Base-by-base conservation (phyloP, 1,284 basidiomycete species). In the Phellopilus nigrolimitatus region DNA sequence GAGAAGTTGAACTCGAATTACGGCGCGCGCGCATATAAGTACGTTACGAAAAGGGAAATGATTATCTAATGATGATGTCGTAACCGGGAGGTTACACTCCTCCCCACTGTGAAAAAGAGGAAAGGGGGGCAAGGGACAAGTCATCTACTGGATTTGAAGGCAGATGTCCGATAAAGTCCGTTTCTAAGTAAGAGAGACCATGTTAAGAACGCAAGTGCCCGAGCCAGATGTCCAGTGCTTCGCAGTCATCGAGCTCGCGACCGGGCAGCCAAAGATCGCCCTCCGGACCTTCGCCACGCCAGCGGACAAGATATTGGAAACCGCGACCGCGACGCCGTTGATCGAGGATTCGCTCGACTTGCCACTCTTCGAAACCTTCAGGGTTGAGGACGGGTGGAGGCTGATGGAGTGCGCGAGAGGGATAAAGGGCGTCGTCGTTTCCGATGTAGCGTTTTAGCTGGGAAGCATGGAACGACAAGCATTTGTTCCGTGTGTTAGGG, bases 381-480 rank as follows among this genome's bases (percentile, higher is more conserved):
- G n/a, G 7, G 4, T 12, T 53, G 19, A 52, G 4, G 22, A 52
- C 27, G 15, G 49, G 13, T 4, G 17, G 25, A 12, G 52, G 49
- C 10, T 19, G 22, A 13, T 27, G 10, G 28, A 37, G 15, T 7
- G 25, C 19, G 15, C 47, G 25, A 28, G 13, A 10, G 15, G 52
- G 52, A 24, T 43, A 54, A 17, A 34, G 31, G 2, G 22, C 3
- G 13, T 41, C n/a, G 27, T 54, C 49, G 30, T 54, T 54, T 1
- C 36, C 21, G 28, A 31, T 22, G 39, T 21, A 54, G 10, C 3
- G 34, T 54, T 51, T 52, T 17, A 54, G 47, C 22, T 41, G 22
- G 12, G 19, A 42, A 9, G 57, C 40, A 34, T 68, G 62, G 47
- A 66, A 68, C 0, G 56, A 61, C 0, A 53, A 51, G 44, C 53